These are phyloP conservation scores for Ophiostoma piceae DNA, from an alignment of 2,329 filamentous ascomycete species.

Conservation along the genomic window DNA sequence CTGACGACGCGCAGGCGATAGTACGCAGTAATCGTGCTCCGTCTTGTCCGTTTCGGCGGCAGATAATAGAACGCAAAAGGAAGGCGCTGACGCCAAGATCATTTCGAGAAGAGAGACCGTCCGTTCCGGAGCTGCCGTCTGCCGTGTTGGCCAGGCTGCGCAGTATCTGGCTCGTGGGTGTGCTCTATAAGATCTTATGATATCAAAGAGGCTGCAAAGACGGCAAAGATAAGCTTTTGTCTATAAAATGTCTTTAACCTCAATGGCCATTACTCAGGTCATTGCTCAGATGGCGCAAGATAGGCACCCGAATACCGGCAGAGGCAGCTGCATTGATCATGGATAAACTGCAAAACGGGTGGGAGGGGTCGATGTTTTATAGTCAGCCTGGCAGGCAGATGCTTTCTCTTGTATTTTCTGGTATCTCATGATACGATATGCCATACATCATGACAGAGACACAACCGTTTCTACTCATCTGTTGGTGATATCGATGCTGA, in stretches of 20 bases:
- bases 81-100: background rate
- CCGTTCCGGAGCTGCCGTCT: slow-evolving; percentile 11
- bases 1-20: slow-evolving; percentile 4
- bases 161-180: background rate
- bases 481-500: background rate
- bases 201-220: too few species aligned
- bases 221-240: too few species aligned
- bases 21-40: background rate
- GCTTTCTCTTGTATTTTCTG: background rate
- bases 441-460: background rate
- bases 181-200: background rate
- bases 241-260: too few species aligned
- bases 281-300: background rate
- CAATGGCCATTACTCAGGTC: background rate
- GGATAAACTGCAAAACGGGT: background rate
- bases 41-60: background rate
- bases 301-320: background rate
- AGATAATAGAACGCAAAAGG: background rate
- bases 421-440: background rate
- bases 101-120: background rate
- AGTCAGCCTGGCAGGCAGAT: background rate
- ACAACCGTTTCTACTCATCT: too few species aligned
- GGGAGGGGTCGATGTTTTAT: background rate
- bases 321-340: background rate
- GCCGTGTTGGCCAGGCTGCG: background rate